Conservation (phyloP, 768 basidiomycete species). For the Hygrophoropsis aurantiaca region DNA sequence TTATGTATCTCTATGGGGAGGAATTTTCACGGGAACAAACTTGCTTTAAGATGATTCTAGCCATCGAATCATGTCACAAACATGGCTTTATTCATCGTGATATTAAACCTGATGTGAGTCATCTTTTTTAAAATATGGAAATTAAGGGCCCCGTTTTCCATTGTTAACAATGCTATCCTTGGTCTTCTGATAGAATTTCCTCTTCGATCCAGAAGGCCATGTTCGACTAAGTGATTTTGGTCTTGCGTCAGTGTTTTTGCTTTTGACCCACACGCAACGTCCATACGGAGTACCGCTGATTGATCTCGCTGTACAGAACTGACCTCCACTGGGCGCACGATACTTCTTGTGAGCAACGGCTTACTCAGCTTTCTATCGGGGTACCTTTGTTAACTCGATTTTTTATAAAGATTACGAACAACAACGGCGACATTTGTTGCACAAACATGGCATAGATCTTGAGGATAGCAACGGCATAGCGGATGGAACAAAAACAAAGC, state of each 20-base stretch:
- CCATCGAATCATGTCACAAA: slow-evolving; percentile 90
- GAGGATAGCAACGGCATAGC: slow-evolving; percentile 68
- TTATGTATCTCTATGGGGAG: slow-evolving; percentile 18
- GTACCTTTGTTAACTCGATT: slow-evolving; percentile 13
- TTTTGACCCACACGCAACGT: slow-evolving; percentile 18
- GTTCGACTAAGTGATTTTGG: slow-evolving; percentile 96
- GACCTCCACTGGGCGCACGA: slow-evolving; percentile 98
- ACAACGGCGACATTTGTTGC: slow-evolving; percentile 82
- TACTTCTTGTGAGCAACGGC: slow-evolving; percentile 69
- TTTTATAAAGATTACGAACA: slow-evolving; percentile 84
- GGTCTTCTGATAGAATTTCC: slow-evolving; percentile 71
- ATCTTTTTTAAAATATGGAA: slow-evolving; percentile 14
- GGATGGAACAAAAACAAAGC: slow-evolving; percentile 73
- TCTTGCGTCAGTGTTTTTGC: slow-evolving; percentile 69
- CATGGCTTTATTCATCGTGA: slow-evolving; percentile 98
- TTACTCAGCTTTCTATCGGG: not conserved
- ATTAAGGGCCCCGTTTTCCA: slow-evolving; percentile 27
- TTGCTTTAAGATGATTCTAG: slow-evolving; percentile 80
- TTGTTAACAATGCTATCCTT: slow-evolving; percentile 22
- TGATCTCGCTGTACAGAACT: slow-evolving; percentile 49
- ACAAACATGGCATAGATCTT: slow-evolving; percentile 94
- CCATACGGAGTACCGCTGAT: slow-evolving; percentile 10
- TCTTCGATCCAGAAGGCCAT: slow-evolving; percentile 92
- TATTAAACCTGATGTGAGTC: slow-evolving; percentile 88
- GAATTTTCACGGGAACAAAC: slow-evolving; percentile 19